Base-by-base conservation (phyloP, 164 flowering plant species). In the Dillenia suffruticosa region DNA sequence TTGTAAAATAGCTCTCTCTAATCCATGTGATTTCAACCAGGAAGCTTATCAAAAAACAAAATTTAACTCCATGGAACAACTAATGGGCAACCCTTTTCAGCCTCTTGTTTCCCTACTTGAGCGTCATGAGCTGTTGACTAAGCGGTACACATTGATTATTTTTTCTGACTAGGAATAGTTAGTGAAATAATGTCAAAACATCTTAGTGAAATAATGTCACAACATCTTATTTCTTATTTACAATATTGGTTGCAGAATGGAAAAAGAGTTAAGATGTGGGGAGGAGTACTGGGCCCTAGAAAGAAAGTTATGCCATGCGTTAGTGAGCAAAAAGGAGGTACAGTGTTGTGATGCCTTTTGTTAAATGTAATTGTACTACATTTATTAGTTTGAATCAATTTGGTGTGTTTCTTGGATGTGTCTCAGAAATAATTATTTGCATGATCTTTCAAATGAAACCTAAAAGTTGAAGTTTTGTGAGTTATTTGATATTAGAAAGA, bases 261-360 rank as follows among this genome's bases (percentile, higher is more conserved):
- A 57, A 63, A 79, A 72, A 72, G 99, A 94, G 64, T 68, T 94
- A 8, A 80, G 58, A 22, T 66, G 22, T 72, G 99, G 99, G 49
- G 81, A 81, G 69, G 93, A 88, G 76, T 94, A 91, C 56, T 94
- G 99, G 99, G 69, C 72, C 65, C 71, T 91, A 51, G 99, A 94
- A 73, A 86, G 97, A 75, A 86, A 80, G 74, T 86, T 94, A 0
- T 94, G 97, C 70, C 62, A 57, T 74, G 82, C 85, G 54, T 63
- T 87, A 49, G 58, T 40, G 12, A 70, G 53, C 59, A 77, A 78
- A 60, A 54, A 72, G 45, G 74, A 84, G 91, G 96, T 90, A 74
- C 47, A 46, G 32, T 52, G 8, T 44, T 15, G 7, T 22, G 24
- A 44, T 16, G 11, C 59, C 7, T 24, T 48, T 12, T 9, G 57